phyloP scores from a whole-genome alignment of 805 yeast species.

The Nakazawaea peltata region DNA sequence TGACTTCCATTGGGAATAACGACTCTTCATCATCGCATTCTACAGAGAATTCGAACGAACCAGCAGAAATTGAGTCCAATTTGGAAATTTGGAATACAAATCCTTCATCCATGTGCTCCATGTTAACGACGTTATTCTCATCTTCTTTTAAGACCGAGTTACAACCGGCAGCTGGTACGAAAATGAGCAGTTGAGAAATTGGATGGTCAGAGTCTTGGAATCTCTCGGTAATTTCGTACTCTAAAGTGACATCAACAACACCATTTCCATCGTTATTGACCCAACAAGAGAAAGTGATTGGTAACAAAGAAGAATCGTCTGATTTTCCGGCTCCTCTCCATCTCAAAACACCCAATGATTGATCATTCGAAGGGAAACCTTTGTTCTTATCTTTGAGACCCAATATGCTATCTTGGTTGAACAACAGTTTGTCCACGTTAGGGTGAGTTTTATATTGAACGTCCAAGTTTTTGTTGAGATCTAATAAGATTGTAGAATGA shows the following conservation, averaged over 20 bases:
- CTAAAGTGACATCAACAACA: conserved; percentile 70
- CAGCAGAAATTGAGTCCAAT: conserved; percentile 42
- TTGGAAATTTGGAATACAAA: conserved; percentile 54
- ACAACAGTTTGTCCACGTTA: conserved; percentile 76
- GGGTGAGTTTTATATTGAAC: conserved; percentile 91
- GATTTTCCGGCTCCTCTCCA: conserved; percentile 73
- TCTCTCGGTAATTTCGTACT: conserved; percentile 63
- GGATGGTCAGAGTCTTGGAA: conserved; percentile 29
- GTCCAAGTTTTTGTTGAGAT: conserved; percentile 36
- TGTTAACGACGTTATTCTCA: conserved; percentile 46
- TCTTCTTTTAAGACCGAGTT: conserved; percentile 45
- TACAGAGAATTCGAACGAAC: conserved; percentile 73
- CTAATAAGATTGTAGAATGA: conserved; percentile 53
- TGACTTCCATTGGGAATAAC: conserved; percentile 80
- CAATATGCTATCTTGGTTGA: conserved; percentile 48
- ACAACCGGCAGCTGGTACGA: conserved; percentile 61
- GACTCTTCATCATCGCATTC: conserved; percentile 73
- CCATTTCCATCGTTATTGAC: conserved; percentile 55
- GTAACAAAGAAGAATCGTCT: conserved; percentile 51
- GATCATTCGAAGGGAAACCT: conserved; percentile 88
- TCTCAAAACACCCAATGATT: conserved; percentile 83
- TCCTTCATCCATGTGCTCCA: conserved; percentile 60
- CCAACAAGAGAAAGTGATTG: conserved; percentile 81
- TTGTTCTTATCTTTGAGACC: conserved; percentile 71
- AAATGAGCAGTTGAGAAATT: conserved; percentile 44